Evolutionary conservation across 1,284 basidiomycete genomes (phyloP), one percentile per base, ranked within the genome.

Genomic region (Boletus sp.): DNA sequence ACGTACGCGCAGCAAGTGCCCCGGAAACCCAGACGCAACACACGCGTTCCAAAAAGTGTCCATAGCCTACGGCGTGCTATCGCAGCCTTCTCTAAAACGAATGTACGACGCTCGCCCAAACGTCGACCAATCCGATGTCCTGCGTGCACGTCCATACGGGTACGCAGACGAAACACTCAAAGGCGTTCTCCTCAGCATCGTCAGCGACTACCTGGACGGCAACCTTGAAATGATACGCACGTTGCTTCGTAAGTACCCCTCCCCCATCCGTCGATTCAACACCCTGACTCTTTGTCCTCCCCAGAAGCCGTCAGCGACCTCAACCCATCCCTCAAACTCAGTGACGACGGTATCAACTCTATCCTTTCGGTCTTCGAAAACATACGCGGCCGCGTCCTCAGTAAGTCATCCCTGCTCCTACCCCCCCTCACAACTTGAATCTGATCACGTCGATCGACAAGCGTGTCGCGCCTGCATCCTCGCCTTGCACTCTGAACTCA

Each of bases 41-140:
- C 77, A 84, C 24, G 92, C 92, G 0, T 94, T 94, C 67, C 92
- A 94, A 71, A 90, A 89, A 66, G 86, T 94, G 1, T 86, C 89
- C 7, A 83, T 92, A 24, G 92, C 92, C 0, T 94, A 94, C 66
- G 83, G 90, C 65, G 84, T 92, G 2, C 82, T 94, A 39, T 88
- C 85, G 65, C 86, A 87, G 57, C 89, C 92, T 1, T 77, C 83
- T 13, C 83, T 85, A 4, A 82, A 84, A 62, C 81, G 85, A 20
- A 67, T 83, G 46, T 94, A 94, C 69, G 92, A 94, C 65, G 76
- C 81, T 27, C 78, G 79, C 27, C 77, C 82, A 0, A 71, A 74
- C 24, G 71, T 74, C n/a, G 66, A 77, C 7, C 72, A 75, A 18
- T 81, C 79, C 61, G 82, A 87, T 65, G 79, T 82, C 49, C 83